Evolutionary conservation across 2,329 filamentous ascomycete species (phyloP), one percentile per base, ranked within the genome.

Genomic region (Pleomassaria siparia): DNA sequence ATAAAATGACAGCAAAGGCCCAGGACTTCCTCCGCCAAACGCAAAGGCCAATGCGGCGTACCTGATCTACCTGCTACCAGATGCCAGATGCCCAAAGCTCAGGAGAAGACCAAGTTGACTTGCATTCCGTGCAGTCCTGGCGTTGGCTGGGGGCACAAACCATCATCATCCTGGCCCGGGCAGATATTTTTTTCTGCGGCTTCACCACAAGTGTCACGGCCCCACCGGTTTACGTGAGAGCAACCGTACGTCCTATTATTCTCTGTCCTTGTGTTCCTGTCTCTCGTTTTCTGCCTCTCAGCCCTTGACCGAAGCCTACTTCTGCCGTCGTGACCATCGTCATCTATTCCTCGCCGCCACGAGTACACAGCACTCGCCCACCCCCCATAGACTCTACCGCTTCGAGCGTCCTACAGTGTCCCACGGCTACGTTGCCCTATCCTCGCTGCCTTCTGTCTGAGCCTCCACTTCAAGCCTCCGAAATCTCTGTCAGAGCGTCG

Each of bases 171-270:
- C 56, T 53, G 60, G 55, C 54, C 40, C 58, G 52, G 52, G 54
- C 58, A 46, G 50, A 53, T 62, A 51, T 62, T 56, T 53, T n/a
- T 58, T 55, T 57, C 53, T 64, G 29, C 45, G 21, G 12, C 32
- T 18, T 35, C 32, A 35, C 40, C n/a, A n/a, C n/a, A n/a, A n/a
- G n/a, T n/a, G 42, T 56, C 47, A 55, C 62, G 62, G 63, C 61
- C 60, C 61, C 61, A 65, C 62, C 58, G 58, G 44, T 28, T 58
- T 62, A 54, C 57, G 58, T 62, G 60, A 59, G 56, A 55, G 58
- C n/a, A 56, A 56, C 54, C 20, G 37, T 45, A 40, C 35, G 35
- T 37, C 35, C 48, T 54, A 52, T 61, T 56, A 45, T 56, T 58
- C 53, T 56, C 44, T 37, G 40, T 32, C 44, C 24, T 51, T 28